These are phyloP conservation scores for Aspergillus steynii DNA, from an alignment of 495 filamentous ascomycete species.

Conservation along the genomic window DNA sequence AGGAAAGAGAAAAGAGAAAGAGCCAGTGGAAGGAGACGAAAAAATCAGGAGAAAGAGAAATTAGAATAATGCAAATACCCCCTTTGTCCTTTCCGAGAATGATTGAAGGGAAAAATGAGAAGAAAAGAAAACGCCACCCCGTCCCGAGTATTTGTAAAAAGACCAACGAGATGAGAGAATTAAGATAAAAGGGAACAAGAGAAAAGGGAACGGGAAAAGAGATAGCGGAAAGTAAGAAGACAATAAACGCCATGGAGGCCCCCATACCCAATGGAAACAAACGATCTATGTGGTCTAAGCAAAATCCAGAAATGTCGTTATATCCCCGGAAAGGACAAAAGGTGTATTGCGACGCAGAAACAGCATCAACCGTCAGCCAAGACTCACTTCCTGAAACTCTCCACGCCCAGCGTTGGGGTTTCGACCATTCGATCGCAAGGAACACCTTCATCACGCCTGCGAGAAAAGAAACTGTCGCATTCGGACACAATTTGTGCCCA, in stretches of 20 bases:
- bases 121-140: constrained; percentile 6
- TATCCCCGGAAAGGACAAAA: neutral
- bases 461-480: constrained; percentile 89
- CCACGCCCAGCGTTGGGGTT: constrained; percentile 82
- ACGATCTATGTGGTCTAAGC: neutral
- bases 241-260: neutral
- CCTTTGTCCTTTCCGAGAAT: neutral
- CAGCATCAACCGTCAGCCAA: neutral
- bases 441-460: constrained; percentile 83
- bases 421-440: constrained; percentile 74
- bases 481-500: constrained; percentile 84
- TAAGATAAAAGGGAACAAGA: neutral
- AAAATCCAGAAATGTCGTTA: neutral
- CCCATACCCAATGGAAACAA: neutral
- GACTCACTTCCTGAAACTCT: constrained; percentile 66
- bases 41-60: neutral
- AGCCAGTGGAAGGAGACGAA: neutral
- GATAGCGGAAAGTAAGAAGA: neutral
- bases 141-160: neutral
- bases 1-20: neutral
- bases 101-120: neutral
- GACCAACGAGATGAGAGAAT: neutral
- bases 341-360: neutral
- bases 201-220: neutral
- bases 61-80: neutral